These are phyloP conservation scores for Sparassis latifolia DNA, from an alignment of 1,284 basidiomycete species.

Conservation along the genomic window DNA sequence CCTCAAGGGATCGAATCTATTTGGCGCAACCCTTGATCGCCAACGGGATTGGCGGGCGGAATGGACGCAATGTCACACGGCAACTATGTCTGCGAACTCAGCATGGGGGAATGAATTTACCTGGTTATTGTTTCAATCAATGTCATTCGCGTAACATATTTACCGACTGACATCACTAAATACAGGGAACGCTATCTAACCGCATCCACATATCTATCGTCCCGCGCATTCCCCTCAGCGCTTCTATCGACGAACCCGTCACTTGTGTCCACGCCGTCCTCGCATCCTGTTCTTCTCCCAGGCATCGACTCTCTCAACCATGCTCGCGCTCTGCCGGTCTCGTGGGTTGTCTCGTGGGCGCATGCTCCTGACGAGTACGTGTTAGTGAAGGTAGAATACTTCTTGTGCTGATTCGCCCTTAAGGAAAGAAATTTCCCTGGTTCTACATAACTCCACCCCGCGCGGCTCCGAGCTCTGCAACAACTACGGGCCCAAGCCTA, in stretches of 20 bases:
- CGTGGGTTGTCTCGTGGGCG: slow-evolving; percentile 58
- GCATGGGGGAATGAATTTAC: slow-evolving; percentile 50
- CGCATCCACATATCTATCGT: slow-evolving; percentile 73
- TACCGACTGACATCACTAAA: neutral
- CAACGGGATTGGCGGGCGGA: slow-evolving; percentile 53
- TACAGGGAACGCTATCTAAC: slow-evolving; percentile 65
- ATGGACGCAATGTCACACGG: slow-evolving; percentile 43
- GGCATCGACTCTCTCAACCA: slow-evolving; percentile 85
- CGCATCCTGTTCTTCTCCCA: slow-evolving; percentile 78
- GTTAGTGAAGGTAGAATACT: too few relatives aligned
- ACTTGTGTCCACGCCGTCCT: slow-evolving; percentile 41
- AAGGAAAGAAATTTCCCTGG: slow-evolving; percentile 23
- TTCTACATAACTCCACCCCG: slow-evolving; percentile 39
- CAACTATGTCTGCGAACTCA: slow-evolving; percentile 31
- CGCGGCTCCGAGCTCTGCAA: slow-evolving; percentile 71
- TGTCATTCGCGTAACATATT: neutral
- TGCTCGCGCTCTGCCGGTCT: slow-evolving; percentile 62
- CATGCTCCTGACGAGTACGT: too few relatives aligned
- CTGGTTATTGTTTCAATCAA: slow-evolving; percentile 44
- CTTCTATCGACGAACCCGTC: slow-evolving; percentile 56
- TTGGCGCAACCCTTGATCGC: slow-evolving; percentile 65
- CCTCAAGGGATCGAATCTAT: slow-evolving; percentile 73
- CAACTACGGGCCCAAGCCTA: slow-evolving; percentile 83
- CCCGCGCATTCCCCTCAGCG: slow-evolving; percentile 83
- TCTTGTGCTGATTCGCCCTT: too few relatives aligned